Percentiles rank a stretch among this genome's conserved stretches.
phyloP scores from a whole-genome alignment of 495 filamentous ascomycete species.

The Amniculicola lignicola region DNA sequence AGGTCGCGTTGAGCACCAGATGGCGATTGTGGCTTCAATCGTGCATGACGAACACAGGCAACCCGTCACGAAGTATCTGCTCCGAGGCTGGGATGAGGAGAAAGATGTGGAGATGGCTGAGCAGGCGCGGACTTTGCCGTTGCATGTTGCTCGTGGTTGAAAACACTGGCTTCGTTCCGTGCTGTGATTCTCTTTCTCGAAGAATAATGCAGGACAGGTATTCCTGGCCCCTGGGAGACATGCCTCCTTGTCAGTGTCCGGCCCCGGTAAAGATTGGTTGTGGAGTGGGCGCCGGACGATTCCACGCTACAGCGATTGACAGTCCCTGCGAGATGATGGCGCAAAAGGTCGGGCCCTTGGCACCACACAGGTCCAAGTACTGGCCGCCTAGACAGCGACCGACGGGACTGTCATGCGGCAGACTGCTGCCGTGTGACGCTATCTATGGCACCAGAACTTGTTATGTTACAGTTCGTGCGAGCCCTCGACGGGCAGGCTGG shows the following conservation, averaged over 20 bases:
- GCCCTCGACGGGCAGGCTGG: not conserved
- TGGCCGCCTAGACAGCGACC: constrained; percentile 5
- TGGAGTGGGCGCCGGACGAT: constrained; percentile 17
- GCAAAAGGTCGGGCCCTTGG: constrained; percentile 7
- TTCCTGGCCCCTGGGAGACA: not conserved
- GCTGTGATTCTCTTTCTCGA: constrained; percentile 6
- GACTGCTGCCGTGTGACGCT: constrained; percentile 12
- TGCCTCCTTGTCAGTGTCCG: not conserved
- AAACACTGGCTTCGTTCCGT: constrained; percentile 2
- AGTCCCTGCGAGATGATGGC: constrained; percentile 25
- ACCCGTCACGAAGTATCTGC: constrained; percentile 5
- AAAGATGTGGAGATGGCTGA: constrained; percentile 4
- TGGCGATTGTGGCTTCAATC: constrained; percentile 21
- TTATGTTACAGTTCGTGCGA: constrained; percentile 19
- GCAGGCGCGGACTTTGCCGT: not conserved
- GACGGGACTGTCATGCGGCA: constrained; percentile 22
- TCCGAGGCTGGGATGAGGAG: constrained; percentile 4
- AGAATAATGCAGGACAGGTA: not conserved
- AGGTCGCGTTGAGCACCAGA: constrained; percentile 19
- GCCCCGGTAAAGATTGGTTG: constrained; percentile 1
- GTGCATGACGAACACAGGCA: not conserved
- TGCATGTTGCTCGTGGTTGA: not conserved
- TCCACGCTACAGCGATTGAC: constrained; percentile 26
- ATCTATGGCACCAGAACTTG: not conserved
- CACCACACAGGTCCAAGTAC: not conserved